Base-by-base conservation (phyloP, 1,284 basidiomycete species). In the Fistulinella staudtii region DNA sequence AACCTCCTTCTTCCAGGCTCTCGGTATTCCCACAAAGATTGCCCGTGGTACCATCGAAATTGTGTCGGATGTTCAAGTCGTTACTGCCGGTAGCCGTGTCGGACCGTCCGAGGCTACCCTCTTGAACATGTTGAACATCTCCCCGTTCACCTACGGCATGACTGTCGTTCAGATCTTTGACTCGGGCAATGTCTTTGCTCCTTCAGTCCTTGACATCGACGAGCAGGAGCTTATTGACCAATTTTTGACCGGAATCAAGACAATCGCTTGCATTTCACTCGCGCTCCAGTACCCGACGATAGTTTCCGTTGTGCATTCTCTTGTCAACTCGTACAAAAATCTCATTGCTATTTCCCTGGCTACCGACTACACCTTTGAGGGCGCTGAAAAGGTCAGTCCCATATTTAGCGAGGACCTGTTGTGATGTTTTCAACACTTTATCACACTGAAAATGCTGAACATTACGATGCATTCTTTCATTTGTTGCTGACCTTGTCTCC, bases 41-140 rank as follows among this genome's bases (percentile, higher is more conserved):
- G 94, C 96, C 49, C 90, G 95, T 87, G 95, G 95, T 82, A 99
- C 96, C 47, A 99, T 99, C 65, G 95, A 99, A 89, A 99, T 99
- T 68, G 93, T 97, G 52, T 83, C 85, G 55, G 95, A 98, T 67
- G 88, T 99, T 66, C 86, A 96, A 76, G 94, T 99, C 75, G 92
- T 99, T 60, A 73, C 75, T 41, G 90, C 84, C 47, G 94, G 94
- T 57, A 86, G 80, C 58, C 91, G 92, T 79, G 95, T 99, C 69
- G 96, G 96, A 59, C 69, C 88, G 17, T 99, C 95, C 71, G 95
- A 99, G 75, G 95, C 96, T 49, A 94, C 93, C 51, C 80, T 99
- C 60, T 77, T 99, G 55, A 99, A 99, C 89, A 96, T 99, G 96
- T 74, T 99, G 68, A 95, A 95, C 83, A 93, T 93, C 68, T 93